A percentile compares a stretch with the other conserved stretches of the same genome.
Conservation (phyloP, 768 basidiomycete species). For the Multifurca ochricompacta region DNA sequence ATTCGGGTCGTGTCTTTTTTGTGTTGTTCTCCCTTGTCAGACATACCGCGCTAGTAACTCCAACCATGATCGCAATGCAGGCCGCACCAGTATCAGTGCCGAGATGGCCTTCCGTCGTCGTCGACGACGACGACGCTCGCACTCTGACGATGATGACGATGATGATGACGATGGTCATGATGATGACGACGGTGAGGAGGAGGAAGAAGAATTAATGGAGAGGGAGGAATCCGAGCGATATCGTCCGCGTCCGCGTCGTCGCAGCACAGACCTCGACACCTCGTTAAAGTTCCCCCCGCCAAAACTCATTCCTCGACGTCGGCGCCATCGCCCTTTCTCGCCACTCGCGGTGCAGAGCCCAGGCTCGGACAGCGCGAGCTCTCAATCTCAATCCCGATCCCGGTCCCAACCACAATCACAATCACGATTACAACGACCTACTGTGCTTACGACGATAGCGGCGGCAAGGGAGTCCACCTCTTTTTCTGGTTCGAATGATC, state of each 20-base stretch:
- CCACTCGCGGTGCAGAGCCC: not conserved
- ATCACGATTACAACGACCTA: no score
- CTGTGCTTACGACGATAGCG: no score
- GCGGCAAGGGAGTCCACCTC: no score
- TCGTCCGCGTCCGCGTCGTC: conserved; percentile 6
- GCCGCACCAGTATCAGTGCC: not conserved
- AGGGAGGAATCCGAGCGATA: conserved; percentile 9
- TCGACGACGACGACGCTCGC: no score
- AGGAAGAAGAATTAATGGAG: not conserved
- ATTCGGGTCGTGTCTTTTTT: not conserved
- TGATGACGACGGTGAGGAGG: not conserved
- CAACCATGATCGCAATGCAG: not conserved
- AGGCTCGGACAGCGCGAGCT: not conserved
- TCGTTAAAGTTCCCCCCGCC: not conserved
- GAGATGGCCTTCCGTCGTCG: conserved; percentile 2
- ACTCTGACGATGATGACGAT: no score
- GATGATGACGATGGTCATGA: not conserved
- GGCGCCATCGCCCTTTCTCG: not conserved
- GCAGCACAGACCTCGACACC: not conserved
- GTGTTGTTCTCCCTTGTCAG: not conserved
- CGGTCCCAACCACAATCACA: not conserved
- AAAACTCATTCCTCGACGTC: not conserved
- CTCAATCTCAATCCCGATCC: not conserved
- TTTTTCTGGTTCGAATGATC: no score
- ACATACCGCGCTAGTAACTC: not conserved